phyloP scores from a whole-genome alignment of 805 yeast genomes.

The Peterozyma toletana region DNA sequence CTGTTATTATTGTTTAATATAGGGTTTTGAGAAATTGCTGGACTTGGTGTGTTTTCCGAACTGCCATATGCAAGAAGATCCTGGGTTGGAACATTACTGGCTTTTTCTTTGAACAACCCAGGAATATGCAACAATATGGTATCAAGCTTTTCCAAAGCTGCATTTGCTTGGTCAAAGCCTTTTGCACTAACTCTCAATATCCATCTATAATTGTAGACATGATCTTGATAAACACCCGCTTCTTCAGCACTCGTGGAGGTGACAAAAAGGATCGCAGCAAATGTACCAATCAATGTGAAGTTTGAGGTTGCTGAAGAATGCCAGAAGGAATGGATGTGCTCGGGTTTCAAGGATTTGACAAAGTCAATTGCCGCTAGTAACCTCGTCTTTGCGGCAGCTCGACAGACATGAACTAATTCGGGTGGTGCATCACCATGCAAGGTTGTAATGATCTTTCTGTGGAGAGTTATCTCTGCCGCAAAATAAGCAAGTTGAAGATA shows the following conservation, averaged over 20 bases:
- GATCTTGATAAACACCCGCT: conserved; percentile 53
- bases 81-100: conserved; percentile 7
- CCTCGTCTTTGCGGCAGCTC: conserved; percentile 81
- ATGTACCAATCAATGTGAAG: conserved; percentile 77
- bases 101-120: conserved; percentile 39
- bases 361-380: conserved; percentile 77
- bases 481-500: conserved; percentile 79
- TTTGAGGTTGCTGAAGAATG: conserved; percentile 75
- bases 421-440: conserved; percentile 36
- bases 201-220: conserved; percentile 72
- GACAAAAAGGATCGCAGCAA: conserved; percentile 73
- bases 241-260: conserved; percentile 62
- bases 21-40: background rate
- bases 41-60: conserved; percentile 16
- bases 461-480: conserved; percentile 83
- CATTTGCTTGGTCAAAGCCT: conserved; percentile 72
- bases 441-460: conserved; percentile 63
- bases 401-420: conserved; percentile 59
- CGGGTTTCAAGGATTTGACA: conserved; percentile 66
- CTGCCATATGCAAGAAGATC: background rate
- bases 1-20: background rate
- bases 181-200: conserved; percentile 65
- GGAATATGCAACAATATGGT: conserved; percentile 71
- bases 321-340: conserved; percentile 87
- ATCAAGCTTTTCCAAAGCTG: conserved; percentile 67